Conservation (phyloP, 257 asterid species). For the Fraxinus anomala region DNA sequence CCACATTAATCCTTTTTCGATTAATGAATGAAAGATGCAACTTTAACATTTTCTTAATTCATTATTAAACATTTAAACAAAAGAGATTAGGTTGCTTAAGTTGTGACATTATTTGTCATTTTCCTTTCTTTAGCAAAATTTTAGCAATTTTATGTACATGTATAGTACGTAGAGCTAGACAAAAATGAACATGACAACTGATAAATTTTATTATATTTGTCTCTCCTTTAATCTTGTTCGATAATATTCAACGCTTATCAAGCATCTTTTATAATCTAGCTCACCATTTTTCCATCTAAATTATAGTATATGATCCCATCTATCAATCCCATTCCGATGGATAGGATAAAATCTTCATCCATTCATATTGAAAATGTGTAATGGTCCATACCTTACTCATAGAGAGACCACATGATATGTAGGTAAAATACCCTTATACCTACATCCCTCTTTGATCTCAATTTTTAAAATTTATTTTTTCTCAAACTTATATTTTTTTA, state of each 20-base stretch:
- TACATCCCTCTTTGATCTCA: too few relatives aligned
- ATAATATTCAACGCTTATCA: background rate
- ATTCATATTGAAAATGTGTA: background rate
- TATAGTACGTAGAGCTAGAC: background rate
- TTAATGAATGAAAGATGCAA: background rate
- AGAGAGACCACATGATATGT: slow-evolving; percentile 29
- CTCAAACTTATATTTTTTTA: too few relatives aligned
- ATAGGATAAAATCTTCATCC: slow-evolving; percentile 4
- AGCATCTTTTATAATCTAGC: background rate
- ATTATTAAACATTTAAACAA: too few relatives aligned
- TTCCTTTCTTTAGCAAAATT: background rate
- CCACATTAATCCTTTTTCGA: slow-evolving; percentile 17
- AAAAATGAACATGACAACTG: too few relatives aligned
- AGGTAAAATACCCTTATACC: background rate
- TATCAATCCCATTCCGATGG: slow-evolving; percentile 8
- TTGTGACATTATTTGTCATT: too few relatives aligned
- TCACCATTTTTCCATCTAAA: background rate
- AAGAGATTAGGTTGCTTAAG: background rate
- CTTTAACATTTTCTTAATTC: too few relatives aligned
- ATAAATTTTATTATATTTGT: too few relatives aligned
- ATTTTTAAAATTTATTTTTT: too few relatives aligned
- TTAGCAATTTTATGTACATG: too few relatives aligned
- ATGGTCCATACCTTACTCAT: slow-evolving; percentile 35
- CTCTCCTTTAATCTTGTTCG: too few relatives aligned
- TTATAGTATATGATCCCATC: background rate